A percentile compares a stretch with the other conserved stretches of the same genome.
These are phyloP conservation scores for Paxillus involutus DNA, from an alignment of 768 basidiomycete species.

Conservation along the genomic window DNA sequence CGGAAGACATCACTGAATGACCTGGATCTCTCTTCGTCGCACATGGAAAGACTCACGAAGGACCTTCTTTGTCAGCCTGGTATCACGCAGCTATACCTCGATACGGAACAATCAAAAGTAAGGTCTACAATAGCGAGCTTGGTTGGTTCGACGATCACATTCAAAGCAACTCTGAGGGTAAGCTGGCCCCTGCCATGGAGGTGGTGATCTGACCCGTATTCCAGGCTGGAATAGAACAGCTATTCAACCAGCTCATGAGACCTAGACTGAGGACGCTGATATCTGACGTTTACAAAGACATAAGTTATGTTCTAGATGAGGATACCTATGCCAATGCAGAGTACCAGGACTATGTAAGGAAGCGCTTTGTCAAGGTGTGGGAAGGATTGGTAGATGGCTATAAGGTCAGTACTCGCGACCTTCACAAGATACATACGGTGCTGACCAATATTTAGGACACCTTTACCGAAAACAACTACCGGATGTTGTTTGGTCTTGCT, in stretches of 20 bases:
- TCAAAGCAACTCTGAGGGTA: conserved; percentile 76
- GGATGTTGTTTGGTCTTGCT: conserved; percentile 79
- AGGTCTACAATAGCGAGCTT: conserved; percentile 50
- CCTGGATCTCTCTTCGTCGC: conserved; percentile 87
- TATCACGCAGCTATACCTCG: conserved; percentile 68
- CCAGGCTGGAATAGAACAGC: conserved; percentile 84
- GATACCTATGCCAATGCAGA: conserved; percentile 83
- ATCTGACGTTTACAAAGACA: conserved; percentile 86
- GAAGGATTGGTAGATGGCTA: conserved; percentile 84
- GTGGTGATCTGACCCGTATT: conserved; percentile 3
- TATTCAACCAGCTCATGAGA: conserved; percentile 93
- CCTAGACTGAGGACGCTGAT: conserved; percentile 84
- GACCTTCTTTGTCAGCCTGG: conserved; percentile 57
- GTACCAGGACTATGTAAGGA: conserved; percentile 81
- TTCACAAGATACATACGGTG: background rate
- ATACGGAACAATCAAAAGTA: conserved; percentile 51
- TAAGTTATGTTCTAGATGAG: conserved; percentile 87
- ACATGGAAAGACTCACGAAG: conserved; percentile 79
- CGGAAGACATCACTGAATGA: conserved; percentile 86
- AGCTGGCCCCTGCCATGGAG: conserved; percentile 10
- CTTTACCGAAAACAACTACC: conserved; percentile 88
- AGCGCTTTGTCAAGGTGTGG: conserved; percentile 90
- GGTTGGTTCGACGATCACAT: conserved; percentile 55
- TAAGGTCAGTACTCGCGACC: conserved; percentile 50
- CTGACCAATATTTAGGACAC: conserved; percentile 53